Evolutionary conservation across 345 rosid species (phyloP).

Genomic region (Corchorus capsularis): DNA sequence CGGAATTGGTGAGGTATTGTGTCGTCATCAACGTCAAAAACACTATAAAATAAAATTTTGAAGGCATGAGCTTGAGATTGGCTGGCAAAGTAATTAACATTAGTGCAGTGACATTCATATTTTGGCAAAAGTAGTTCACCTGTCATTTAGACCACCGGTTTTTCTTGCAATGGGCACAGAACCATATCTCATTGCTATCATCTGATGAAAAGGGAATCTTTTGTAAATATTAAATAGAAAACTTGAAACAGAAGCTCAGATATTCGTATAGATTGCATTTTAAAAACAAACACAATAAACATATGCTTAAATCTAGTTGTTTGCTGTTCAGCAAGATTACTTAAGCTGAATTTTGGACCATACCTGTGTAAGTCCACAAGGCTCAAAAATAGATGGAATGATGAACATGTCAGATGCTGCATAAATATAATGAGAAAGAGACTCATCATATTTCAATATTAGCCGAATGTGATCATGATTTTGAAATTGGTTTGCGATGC

Average conservation of each 20-base stretch:
- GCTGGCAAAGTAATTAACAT: slow-evolving; percentile 17
- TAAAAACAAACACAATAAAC: background rate
- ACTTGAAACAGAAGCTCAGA: slow-evolving; percentile 4
- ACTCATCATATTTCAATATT: slow-evolving; percentile 83
- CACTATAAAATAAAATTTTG: slow-evolving; percentile 42
- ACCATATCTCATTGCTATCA: slow-evolving; percentile 97
- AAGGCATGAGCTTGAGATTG: slow-evolving; percentile 9
- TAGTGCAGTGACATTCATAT: background rate
- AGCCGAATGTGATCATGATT: slow-evolving; percentile 69
- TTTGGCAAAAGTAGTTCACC: slow-evolving; percentile 43
- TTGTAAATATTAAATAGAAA: background rate
- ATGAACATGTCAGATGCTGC: slow-evolving; percentile 93
- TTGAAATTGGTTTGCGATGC: slow-evolving; percentile 69
- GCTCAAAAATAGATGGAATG: slow-evolving; percentile 96
- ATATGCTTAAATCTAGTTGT: slow-evolving; percentile 8
- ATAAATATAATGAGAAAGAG: slow-evolving; percentile 79
- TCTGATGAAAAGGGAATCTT: slow-evolving; percentile 34
- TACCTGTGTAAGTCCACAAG: slow-evolving; percentile 99
- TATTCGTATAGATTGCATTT: background rate
- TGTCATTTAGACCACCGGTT: slow-evolving; percentile 95
- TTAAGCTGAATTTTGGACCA: slow-evolving; percentile 2
- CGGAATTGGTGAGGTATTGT: slow-evolving; percentile 65
- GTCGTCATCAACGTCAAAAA: slow-evolving; percentile 84
- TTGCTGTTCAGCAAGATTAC: slow-evolving; percentile 9
- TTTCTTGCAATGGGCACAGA: slow-evolving; percentile 81